These are phyloP conservation scores for Backusella westeae DNA, from an alignment of 192 early-diverging fungal genomes.

Conservation along the genomic window DNA sequence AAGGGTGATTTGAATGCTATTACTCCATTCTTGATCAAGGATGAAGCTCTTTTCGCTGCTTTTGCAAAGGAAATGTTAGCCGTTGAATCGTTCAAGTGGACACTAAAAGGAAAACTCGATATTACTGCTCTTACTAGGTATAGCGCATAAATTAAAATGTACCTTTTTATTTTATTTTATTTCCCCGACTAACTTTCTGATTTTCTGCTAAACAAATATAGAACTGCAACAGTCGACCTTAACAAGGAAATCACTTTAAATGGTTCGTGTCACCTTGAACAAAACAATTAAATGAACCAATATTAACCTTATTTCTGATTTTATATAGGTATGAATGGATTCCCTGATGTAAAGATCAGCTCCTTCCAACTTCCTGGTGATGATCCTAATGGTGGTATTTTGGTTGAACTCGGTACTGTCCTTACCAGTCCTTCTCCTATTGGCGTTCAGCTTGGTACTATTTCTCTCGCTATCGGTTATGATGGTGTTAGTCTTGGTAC, in stretches of 20 bases:
- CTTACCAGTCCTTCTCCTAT: slow-evolving; percentile 55
- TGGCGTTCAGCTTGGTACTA: slow-evolving; percentile 54
- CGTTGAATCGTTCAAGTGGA: slow-evolving; percentile 34
- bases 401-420: slow-evolving; percentile 49
- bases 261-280: slow-evolving; percentile 28
- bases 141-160: not conserved
- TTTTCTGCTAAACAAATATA: slow-evolving; percentile 14
- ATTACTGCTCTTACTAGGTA: slow-evolving; percentile 35
- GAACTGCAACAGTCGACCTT: slow-evolving; percentile 40
- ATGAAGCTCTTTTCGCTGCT: slow-evolving; percentile 37
- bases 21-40: slow-evolving; percentile 38
- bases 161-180: slow-evolving; percentile 19
- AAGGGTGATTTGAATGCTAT: slow-evolving; percentile 32
- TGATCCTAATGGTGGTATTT: slow-evolving; percentile 56
- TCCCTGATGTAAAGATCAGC: slow-evolving; percentile 47
- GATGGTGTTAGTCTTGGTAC: slow-evolving; percentile 44
- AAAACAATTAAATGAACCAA: not conserved
- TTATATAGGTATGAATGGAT: slow-evolving; percentile 51
- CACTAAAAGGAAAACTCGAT: slow-evolving; percentile 23
- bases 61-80: slow-evolving; percentile 53
- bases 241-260: slow-evolving; percentile 41
- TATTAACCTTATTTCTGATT: not conserved
- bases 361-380: slow-evolving; percentile 53
- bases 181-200: not conserved
- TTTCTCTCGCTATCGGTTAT: slow-evolving; percentile 49